Evolutionary conservation across 148 eudicot genomes (phyloP).

Genomic region (Fallopia convolvulus): DNA sequence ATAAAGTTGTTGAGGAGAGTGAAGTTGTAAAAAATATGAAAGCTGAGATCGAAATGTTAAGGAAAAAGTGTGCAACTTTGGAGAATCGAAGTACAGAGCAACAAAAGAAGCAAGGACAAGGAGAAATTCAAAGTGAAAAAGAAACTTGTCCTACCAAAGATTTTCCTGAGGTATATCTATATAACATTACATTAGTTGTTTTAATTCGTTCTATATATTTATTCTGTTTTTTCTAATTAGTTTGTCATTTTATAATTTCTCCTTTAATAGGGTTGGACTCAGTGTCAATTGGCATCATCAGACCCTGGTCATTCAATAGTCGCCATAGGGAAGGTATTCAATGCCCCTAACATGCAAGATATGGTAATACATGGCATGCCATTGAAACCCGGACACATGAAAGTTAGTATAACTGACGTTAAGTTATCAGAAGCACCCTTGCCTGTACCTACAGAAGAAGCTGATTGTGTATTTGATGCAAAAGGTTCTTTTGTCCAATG

Average conservation of each 20-base stretch:
- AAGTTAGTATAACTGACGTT: background rate
- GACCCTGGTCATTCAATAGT: background rate
- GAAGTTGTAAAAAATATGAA: too few species aligned
- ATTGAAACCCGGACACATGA: background rate
- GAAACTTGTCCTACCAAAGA: background rate
- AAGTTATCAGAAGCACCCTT: background rate
- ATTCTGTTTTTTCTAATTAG: background rate
- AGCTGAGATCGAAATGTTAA: too few species aligned
- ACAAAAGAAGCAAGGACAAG: background rate
- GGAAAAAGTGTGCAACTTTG: too few species aligned
- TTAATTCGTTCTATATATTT: background rate
- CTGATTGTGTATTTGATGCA: background rate
- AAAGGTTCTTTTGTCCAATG: background rate
- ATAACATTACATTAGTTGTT: background rate
- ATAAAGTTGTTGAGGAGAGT: too few species aligned
- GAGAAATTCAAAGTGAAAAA: too few species aligned
- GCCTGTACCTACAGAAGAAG: background rate
- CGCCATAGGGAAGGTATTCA: conserved; percentile 10
- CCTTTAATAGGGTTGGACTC: background rate
- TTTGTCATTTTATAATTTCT: background rate
- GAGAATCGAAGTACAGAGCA: background rate
- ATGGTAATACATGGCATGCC: background rate
- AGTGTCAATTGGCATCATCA: background rate
- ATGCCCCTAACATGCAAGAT: background rate
- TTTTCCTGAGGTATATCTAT: background rate